Conservation (phyloP, 2,329 filamentous ascomycete species). For the Scortechinia acanthostroma region DNA sequence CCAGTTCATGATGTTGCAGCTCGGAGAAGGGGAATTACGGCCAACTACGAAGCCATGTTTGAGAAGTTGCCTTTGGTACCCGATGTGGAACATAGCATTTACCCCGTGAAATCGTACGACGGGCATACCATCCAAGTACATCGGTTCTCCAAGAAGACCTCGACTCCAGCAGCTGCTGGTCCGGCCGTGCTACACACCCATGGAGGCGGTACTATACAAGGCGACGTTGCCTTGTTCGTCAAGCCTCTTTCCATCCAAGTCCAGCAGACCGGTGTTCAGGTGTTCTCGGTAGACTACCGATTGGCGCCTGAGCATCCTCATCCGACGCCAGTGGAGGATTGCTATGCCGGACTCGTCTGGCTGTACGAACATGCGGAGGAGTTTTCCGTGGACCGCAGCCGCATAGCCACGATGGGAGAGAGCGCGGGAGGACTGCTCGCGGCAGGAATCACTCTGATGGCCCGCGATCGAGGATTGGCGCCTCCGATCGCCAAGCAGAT, state of each 20-base stretch:
- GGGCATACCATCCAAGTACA: background rate
- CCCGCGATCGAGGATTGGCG: slow-evolving; percentile 13
- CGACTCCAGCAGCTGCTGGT: background rate
- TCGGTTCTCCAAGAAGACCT: background rate
- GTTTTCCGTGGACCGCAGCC: slow-evolving; percentile 28
- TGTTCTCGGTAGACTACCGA: slow-evolving; percentile 30
- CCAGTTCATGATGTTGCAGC: background rate
- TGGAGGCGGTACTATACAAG: slow-evolving; percentile 28
- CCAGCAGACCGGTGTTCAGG: slow-evolving; percentile 15
- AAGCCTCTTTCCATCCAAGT: slow-evolving; percentile 14
- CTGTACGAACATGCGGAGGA: slow-evolving; percentile 10
- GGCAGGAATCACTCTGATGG: slow-evolving; percentile 36
- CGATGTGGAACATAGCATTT: background rate
- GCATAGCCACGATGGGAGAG: slow-evolving; percentile 41
- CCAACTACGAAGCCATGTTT: background rate
- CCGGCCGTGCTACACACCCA: slow-evolving; percentile 26
- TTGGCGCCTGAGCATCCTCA: slow-evolving; percentile 29
- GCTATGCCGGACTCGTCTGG: slow-evolving; percentile 18
- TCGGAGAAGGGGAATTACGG: background rate
- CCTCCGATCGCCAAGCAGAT: slow-evolving; percentile 18
- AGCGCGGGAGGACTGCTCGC: slow-evolving; percentile 45
- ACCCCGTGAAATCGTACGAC: background rate
- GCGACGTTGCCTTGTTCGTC: slow-evolving; percentile 14
- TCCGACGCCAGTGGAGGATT: slow-evolving; percentile 24
- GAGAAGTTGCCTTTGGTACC: background rate